These are phyloP conservation scores for Chloranthus sessilifolius DNA, from an alignment of 164 flowering plant genomes.

Conservation along the genomic window DNA sequence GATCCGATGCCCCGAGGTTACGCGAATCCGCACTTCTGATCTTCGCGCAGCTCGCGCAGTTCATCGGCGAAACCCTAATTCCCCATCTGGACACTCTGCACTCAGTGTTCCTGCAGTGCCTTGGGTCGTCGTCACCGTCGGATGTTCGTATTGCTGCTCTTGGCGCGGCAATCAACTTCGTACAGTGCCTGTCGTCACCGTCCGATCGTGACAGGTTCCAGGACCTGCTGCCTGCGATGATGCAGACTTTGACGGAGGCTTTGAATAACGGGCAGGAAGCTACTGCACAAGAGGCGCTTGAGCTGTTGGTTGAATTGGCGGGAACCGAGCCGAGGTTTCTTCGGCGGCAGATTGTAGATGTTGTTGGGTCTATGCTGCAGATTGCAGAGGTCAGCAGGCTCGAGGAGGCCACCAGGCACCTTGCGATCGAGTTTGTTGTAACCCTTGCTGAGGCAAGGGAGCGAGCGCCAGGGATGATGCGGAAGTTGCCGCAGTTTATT, in stretches of 20 bases:
- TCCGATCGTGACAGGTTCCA: conserved; percentile 84
- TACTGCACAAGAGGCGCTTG: conserved; percentile 91
- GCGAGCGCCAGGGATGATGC: conserved; percentile 98
- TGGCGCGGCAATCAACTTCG: conserved; percentile 76
- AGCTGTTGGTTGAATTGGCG: conserved; percentile 82
- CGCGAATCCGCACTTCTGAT: conserved; percentile 88
- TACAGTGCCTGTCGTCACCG: conserved; percentile 67
- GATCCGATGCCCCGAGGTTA: conserved; percentile 50
- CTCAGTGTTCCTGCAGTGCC: conserved; percentile 58
- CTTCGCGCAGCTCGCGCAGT: conserved; percentile 83
- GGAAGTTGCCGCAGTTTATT: conserved; percentile 94
- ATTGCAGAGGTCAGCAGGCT: conserved; percentile 82
- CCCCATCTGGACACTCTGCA: conserved; percentile 73
- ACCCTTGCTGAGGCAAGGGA: conserved; percentile 96
- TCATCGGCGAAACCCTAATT: conserved; percentile 60
- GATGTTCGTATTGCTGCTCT: conserved; percentile 86
- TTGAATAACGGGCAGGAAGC: conserved; percentile 79
- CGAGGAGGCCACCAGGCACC: conserved; percentile 88
- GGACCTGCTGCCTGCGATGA: conserved; percentile 84
- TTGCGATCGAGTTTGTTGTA: conserved; percentile 91
- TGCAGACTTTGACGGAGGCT: conserved; percentile 82
- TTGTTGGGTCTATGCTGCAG: conserved; percentile 88
- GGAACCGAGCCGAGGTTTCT: conserved; percentile 91
- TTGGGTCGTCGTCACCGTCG: conserved; percentile 31
- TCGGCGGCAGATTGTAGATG: conserved; percentile 77